Conservation (phyloP, 495 filamentous ascomycete species). For the Neurospora sp. region DNA sequence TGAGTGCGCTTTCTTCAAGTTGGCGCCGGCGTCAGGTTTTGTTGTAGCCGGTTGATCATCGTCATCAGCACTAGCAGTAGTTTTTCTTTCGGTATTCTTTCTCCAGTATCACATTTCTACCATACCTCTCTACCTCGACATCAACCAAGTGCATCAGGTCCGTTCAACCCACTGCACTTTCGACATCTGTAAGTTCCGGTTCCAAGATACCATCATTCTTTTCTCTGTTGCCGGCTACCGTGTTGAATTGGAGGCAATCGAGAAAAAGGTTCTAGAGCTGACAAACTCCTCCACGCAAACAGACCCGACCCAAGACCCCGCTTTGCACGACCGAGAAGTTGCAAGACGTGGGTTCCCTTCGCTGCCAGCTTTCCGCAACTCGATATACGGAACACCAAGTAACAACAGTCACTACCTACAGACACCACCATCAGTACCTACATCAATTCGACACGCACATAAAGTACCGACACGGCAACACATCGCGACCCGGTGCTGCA, state of each 20-base stretch:
- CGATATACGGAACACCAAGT: neutral
- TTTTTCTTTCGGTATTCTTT: neutral
- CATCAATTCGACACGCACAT: neutral
- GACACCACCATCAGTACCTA: constrained; percentile 1
- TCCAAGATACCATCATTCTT: neutral
- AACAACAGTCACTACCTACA: neutral
- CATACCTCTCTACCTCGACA: neutral
- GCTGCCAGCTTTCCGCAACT: neutral
- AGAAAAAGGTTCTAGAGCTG: neutral
- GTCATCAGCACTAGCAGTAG: neutral
- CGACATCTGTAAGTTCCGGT: neutral
- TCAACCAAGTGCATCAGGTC: neutral
- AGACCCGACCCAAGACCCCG: neutral
- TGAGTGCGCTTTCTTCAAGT: neutral
- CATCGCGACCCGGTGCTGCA: neutral
- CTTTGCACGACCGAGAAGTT: neutral
- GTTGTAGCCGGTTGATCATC: neutral
- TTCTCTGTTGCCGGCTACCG: neutral
- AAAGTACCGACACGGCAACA: neutral
- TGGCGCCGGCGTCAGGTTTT: neutral
- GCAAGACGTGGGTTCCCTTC: neutral
- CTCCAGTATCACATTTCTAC: neutral
- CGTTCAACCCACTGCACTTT: neutral
- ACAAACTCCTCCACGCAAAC: neutral
- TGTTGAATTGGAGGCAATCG: neutral